Evolutionary conservation across 148 eudicot species (phyloP), one percentile per base, ranked within the genome.

Genomic region (Selenicereus undatus): DNA sequence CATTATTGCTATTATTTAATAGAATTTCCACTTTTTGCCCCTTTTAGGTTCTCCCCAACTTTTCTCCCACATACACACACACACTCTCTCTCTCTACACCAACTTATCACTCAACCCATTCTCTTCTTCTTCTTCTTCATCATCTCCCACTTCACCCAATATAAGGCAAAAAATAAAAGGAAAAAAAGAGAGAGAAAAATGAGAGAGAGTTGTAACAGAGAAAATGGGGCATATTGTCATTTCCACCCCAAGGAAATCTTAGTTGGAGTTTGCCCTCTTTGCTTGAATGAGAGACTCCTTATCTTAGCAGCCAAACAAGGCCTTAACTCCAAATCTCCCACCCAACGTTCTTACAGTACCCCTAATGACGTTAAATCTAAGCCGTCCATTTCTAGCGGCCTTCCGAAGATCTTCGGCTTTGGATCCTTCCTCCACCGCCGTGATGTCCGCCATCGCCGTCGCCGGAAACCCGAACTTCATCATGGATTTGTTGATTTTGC

Each of bases 201-300:
- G 68, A 64, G 3, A n/a, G 71, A 66, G 71, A 66, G 18, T 66
- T 56, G 62, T 16, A 56, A 56, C n/a, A 56, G 62, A 56, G 62
- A 17, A 56, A 66, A 27, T 66, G 32, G 18, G 35, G 17, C 17
- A 60, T 77, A 74, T 21, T 91, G 94, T 62, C 77, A 78, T 50
- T 82, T 86, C 78, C 94, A 91, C 82, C 92, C 92, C 3, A 85
- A 81, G 45, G 86, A 86, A 60, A 27, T 26, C 13, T 54, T 84
- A 4, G 48, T 82, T 24, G 94, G 94, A 26, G 91, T 91, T 35
- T 91, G 94, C 56, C 89, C 83, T 71, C 74, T 90, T 11, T 91
- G 94, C 80, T 82, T 91, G 81, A 86, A 87, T 70, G 89, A 91
- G 62, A 85, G 88, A 75, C 94, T 91, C 35, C 71, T 87, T 36